phyloP scores from a whole-genome alignment of 169 alveolate species.

The Eimeria praecox region DNA sequence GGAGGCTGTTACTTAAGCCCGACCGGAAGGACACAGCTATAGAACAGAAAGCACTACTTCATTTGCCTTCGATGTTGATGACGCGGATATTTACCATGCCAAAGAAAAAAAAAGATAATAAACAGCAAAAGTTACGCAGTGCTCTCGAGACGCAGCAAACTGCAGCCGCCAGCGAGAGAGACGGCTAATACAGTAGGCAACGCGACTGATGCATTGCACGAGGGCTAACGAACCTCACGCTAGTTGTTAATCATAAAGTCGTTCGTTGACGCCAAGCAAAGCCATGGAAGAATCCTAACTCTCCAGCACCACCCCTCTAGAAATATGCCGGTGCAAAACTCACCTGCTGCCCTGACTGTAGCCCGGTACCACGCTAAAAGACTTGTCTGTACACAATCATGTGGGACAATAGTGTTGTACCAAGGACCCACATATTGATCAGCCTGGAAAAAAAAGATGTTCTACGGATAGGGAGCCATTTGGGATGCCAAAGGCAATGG shows the following conservation, averaged over 20 bases:
- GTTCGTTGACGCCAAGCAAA: background rate
- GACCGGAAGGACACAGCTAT: background rate
- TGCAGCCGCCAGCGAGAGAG: background rate
- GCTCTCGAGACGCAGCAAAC: background rate
- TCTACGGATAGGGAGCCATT: background rate
- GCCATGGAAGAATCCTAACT: background rate
- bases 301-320: background rate
- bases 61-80: too few species aligned
- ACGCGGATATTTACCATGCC: too few species aligned
- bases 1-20: background rate
- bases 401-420: too few species aligned
- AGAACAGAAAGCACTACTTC: background rate
- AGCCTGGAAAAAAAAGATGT: background rate
- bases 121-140: background rate
- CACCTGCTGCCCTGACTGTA: background rate
- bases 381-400: background rate
- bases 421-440: background rate
- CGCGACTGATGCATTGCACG: background rate
- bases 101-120: background rate
- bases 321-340: background rate
- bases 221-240: background rate
- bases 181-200: background rate
- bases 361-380: background rate
- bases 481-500: background rate
- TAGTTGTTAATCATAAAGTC: background rate